Base-by-base conservation (phyloP, 1,284 basidiomycete species). In the Grifola frondosa region DNA sequence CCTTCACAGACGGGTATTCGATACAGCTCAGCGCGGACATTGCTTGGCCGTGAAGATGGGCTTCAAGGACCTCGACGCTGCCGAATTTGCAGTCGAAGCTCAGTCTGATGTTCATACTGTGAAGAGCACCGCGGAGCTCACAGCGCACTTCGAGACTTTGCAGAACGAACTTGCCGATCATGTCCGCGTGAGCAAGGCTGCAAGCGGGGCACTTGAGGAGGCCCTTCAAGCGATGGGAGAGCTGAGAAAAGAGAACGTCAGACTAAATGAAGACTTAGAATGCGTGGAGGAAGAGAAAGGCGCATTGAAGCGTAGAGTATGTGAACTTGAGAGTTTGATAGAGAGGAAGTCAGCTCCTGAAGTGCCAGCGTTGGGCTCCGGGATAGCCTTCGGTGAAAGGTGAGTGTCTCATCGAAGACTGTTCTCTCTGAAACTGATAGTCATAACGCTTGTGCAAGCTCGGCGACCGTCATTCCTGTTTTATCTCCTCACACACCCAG, bases 31-130 rank as follows among this genome's bases (percentile, higher is more conserved):
- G 19, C 53, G 54, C 20, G 56, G 51, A 2, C 48, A 53, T n/a
- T 52, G 50, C 15, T 49, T 61, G 11, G 57, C 54, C 8, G 45
- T 25, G 21, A 47, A 53, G 28, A 35, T 61, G 30, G 59, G 57
- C 6, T 59, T 56, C 31, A 34, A 41, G 29, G 44, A 48, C 45
- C 40, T 59, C 26, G 48, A 57, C 7, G 56, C 53, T 9, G 57
- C 57, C 8, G 56, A 58, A 26, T 31, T 22, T 8, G 49, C 48
- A 2, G 40, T 60, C 5, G 38, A 46, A n/a, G 46, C 49, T 2
- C 46, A 53, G 28, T 20, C 34, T 13, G 29, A 29, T 3, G 15
- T 43, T 13, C 48, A 31, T 32, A 32, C 49, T 17, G 39, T 29
- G 30, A 30, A n/a, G 24, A 48, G n/a, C 40, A 30, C 53, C 6